Base-by-base conservation (phyloP, 2,329 filamentous ascomycete genomes). In the Alternaria sp. region DNA sequence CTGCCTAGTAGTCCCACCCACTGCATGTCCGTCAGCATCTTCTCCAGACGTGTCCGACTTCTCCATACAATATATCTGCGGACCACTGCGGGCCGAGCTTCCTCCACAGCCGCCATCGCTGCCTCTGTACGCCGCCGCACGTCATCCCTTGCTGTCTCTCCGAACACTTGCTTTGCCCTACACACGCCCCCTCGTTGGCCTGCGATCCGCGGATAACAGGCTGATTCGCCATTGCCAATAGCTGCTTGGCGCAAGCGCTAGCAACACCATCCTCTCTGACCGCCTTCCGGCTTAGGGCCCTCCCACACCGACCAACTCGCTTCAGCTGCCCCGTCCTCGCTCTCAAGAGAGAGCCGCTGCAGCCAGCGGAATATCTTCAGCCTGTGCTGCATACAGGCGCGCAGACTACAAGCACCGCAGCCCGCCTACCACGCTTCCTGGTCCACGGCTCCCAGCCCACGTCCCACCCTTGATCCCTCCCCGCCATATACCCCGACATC, bases 401-500 rank as follows among this genome's bases (percentile, higher is more conserved):
- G 54, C 60, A 56, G 54, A 34, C 20, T 54, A 36, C 49, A 55
- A 56, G 46, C 59, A 51, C 60, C 34, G 44, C 59, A 57, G 50
- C 18, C 44, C 53, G 41, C 55, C 59, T 51, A 45, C 59, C 55
- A 53, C 56, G 60, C 60, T 50, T 48, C 55, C 52, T 50, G 40
- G 38, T 45, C 53, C 38, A 55, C 41, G 54, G 54, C 49, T 43
- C 52, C 62, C 63, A 62, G 62, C 59, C 52, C 52, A 61, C 58
- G 63, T 66, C 66, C 68, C 66, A 69, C 69, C 63, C 64, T 69
- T 57, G 61, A 43, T 41, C 61, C 62, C 53, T 64, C 70, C 72
- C 74, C 74, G 68, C 74, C 70, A 74, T 74, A 73, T 74, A 63
- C 57, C 62, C 67, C 58, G 61, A 64, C 68, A 63, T 64, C 67